Base-by-base conservation (phyloP, 495 filamentous ascomycete species). In the Hyaloscypha hepaticicola region DNA sequence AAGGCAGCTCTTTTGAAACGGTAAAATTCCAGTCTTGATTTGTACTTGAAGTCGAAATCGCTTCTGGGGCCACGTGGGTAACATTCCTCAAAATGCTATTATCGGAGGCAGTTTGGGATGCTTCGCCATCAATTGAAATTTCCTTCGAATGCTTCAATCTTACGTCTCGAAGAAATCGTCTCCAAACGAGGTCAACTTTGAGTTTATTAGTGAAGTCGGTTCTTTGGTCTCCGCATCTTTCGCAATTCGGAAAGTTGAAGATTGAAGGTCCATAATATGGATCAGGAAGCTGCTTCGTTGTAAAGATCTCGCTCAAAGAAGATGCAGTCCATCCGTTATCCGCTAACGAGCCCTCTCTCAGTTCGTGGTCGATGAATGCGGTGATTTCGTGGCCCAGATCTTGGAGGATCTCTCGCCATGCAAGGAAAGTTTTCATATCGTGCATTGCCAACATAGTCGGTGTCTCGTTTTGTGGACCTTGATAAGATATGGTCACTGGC, bases 151-250 rank as follows among this genome's bases (percentile, higher is more conserved):
- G 31, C 12, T 34, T 34, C 31, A 34, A 22, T 19, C 63, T 33
- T 3, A 65, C n/a, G 3, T 41, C 28, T 21, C 56, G 26, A 0
- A 65, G 63, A n/a, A 34, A 12, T 24, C 49, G 50, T n/a, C 63
- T 59, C 55, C 55, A 65, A n/a, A 12, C 24, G 1, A 60, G n/a
- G 29, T 65, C 63, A 28, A 65, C 48, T 3, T 28, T 34, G 5
- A 52, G 45, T 8, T 24, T 8, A 25, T 22, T 12, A 34, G 12
- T 5, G 14, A 14, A 24, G 1, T 8, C 14, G 14, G 14, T 60
- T 51, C 11, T 45, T 26, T 29, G 1, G n/a, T 59, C 26, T 7
- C 53, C 33, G 50, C 62, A 64, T n/a, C 62, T 28, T 2, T 64
- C 53, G 28, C 62, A 64, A 25, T 3, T 7, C 11, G 26, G 53